Base-by-base conservation (phyloP, 768 basidiomycete species). In the Leccinum obscurum region DNA sequence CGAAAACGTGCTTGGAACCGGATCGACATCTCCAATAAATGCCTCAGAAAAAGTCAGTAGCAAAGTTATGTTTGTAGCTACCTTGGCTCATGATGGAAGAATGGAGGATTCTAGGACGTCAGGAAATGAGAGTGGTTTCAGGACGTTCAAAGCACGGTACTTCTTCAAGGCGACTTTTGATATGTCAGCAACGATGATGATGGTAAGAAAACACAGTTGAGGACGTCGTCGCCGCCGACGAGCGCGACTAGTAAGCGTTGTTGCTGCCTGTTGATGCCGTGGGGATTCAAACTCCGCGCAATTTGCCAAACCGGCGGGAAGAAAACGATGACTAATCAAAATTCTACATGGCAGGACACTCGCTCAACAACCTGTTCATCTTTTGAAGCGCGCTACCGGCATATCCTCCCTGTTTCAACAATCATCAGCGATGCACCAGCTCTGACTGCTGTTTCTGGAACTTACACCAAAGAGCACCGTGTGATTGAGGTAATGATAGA, bases 401-500 rank as follows among this genome's bases (percentile, higher is more conserved):
- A 67, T 90, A 90, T 58, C 78, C 76, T 17, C 77, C 76, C 79
- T 79, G 62, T 52, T 34, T 50, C 3, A 17, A 59, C 39, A n/a
- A 26, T 56, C 46, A 32, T 54, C 15, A 58, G 35, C 8, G 28
- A 37, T 8, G n/a, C 35, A 1, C 10, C 20, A 41, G 9, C 9
- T 3, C 22, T 9, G 6, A 14, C 2, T 10, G 6, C 1, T 37
- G 10, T 9, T 20, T 48, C 35, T 9, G 20, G 44, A 20, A 77
- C 87, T 76, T 68, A 91, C 90, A 60, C 89, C 89, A 67, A 92
- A 92, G 5, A 93, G 70, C 5, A 90, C 75, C 0, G 90, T 90
- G 66, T 93, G 91, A 65, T 93, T 93, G 63, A 92, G 75, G 67
- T 91, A 90, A 72, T 93, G 91, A 63, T 89, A 93, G 28, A 92